Evolutionary conservation across 2,329 filamentous ascomycete genomes (phyloP), one percentile per base, ranked within the genome.

Genomic region (Zasmidium citrigriseum): DNA sequence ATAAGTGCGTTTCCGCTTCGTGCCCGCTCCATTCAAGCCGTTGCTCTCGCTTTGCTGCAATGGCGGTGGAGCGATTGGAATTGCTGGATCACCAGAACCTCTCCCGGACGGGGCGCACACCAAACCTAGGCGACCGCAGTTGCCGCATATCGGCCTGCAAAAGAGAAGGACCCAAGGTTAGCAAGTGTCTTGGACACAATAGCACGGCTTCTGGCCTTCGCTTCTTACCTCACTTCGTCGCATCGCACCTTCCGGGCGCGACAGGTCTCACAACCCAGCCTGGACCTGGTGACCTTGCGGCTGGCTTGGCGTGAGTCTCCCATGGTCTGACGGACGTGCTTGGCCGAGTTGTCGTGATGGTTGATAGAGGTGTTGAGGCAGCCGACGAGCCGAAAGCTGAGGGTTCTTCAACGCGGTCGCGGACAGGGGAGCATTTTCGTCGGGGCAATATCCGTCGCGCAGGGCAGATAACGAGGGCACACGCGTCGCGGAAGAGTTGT

Each of bases 1-100:
- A 53, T 65, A 67, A 0, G 65, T 67, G 4, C 65, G 58, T 24
- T 65, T 66, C 3, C 65, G 59, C 49, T 67, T 67, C 24, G 60
- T 55, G 7, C 63, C 62, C 5, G 54, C 29, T 11, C 47, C 58
- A 27, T 53, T 22, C 29, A 54, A 23, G 25, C 45, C 53, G 20
- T 55, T 52, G 18, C 23, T 45, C 5, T 50, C 51, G 12, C 23
- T 21, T 12, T 55, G 24, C 44, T 53, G 59, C 27, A 45, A 44
- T 38, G 7, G 3, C 46, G 46, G 34, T n/a, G 16, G 14, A 16
- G 16, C 5, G 2, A 25, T 23, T 11, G 46, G 41, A 18, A 45
- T 18, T 49, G 46, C 27, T 27, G 46, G 46, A 11, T 18, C 22
- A 2, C 25, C 20, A 47, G 45, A 23, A 38, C 23, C 53, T 41